phyloP scores from a whole-genome alignment of 176 grass and related monocot species.

The Leersia perrieri region DNA sequence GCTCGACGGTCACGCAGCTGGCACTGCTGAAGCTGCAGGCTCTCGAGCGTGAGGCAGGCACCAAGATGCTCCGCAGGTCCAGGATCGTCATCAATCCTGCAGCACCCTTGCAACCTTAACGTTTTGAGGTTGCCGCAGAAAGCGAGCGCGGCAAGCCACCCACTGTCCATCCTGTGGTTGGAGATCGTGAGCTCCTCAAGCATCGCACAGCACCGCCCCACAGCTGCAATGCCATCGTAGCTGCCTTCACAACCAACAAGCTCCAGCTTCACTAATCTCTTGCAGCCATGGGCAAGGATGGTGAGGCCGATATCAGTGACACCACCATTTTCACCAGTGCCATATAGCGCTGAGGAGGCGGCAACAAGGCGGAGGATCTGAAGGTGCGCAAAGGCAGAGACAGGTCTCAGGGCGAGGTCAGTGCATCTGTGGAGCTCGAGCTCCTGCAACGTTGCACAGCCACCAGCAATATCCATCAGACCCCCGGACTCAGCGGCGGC shows the following conservation, averaged over 20 bases:
- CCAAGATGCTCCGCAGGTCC: conserved; percentile 76
- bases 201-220: conserved; percentile 86
- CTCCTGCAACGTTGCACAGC: conserved; percentile 67
- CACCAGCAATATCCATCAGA: conserved; percentile 65
- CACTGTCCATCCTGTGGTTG: conserved; percentile 72
- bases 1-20: conserved; percentile 61
- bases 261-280: conserved; percentile 80
- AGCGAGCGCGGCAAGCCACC: conserved; percentile 72
- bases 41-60: conserved; percentile 76
- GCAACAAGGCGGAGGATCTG: conserved; percentile 86
- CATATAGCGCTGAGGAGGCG: conserved; percentile 46
- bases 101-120: conserved; percentile 62
- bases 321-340: conserved; percentile 30
- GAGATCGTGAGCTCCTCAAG: conserved; percentile 86
- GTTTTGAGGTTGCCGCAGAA: conserved; percentile 96
- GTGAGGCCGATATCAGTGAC: conserved; percentile 97
- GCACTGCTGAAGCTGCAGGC: conserved; percentile 76
- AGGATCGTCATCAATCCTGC: conserved; percentile 73
- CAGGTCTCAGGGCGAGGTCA: conserved; percentile 76
- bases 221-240: conserved; percentile 82
- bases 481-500: conserved; percentile 57
- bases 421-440: conserved; percentile 84
- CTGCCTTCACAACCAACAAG: conserved; percentile 81
- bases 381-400: conserved; percentile 81
- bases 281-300: conserved; percentile 92